These are phyloP conservation scores for Penicillium steckii DNA, from an alignment of 495 filamentous ascomycete genomes.

Conservation along the genomic window DNA sequence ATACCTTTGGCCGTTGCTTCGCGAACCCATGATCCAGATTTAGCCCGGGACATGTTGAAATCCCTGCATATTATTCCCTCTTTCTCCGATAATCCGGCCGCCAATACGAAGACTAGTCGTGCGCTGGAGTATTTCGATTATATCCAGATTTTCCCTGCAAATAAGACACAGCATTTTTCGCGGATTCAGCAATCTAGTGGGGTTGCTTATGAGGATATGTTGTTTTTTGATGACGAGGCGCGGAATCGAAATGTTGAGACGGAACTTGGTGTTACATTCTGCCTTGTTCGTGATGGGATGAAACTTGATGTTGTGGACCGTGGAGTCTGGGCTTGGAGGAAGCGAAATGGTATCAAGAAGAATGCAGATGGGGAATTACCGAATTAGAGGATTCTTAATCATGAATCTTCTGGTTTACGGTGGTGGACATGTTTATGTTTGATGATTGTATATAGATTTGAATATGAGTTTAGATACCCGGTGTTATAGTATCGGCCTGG, in stretches of 20 bases:
- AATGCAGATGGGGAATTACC: constrained; percentile 10
- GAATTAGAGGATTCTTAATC: not conserved
- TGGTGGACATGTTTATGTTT: not conserved
- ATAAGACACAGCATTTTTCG: constrained; percentile 83
- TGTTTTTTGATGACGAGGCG: constrained; percentile 95
- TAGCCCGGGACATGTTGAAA: constrained; percentile 78
- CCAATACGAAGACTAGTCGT: constrained; percentile 40
- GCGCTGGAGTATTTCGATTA: constrained; percentile 77
- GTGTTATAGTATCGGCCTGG: not conserved
- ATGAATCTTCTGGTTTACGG: not conserved
- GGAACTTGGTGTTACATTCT: constrained; percentile 77
- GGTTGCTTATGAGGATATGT: constrained; percentile 71
- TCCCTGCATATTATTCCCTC: constrained; percentile 63
- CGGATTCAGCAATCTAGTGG: constrained; percentile 65
- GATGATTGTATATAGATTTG: not conserved
- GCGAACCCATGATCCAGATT: constrained; percentile 77
- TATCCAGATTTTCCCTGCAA: constrained; percentile 85
- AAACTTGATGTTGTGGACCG: constrained; percentile 75
- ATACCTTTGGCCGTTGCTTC: constrained; percentile 75
- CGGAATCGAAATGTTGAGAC: constrained; percentile 84
- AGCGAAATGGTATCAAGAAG: constrained; percentile 56
- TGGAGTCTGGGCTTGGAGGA: constrained; percentile 81
- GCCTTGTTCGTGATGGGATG: constrained; percentile 76
- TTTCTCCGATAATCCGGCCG: constrained; percentile 39
- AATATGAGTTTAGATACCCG: not conserved